Evolutionary conservation across 495 filamentous ascomycete species (phyloP).

Genomic region (Pseudotulostoma volvatum): DNA sequence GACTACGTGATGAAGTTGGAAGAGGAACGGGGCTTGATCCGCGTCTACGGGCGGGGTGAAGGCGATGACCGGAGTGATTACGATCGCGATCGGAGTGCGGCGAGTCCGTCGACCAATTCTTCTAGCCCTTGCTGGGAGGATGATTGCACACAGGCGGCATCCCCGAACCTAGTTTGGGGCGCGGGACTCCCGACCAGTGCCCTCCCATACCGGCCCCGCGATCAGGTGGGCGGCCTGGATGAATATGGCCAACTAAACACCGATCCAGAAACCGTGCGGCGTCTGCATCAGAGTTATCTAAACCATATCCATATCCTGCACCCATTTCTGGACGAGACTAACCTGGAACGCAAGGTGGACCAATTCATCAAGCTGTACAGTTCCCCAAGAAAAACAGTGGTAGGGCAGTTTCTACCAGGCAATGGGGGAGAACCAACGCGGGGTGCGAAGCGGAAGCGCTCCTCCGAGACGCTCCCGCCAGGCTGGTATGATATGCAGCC

Average conservation of each 20-base stretch:
- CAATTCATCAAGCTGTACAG: slow-evolving; percentile 32
- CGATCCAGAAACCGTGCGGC: slow-evolving; percentile 40
- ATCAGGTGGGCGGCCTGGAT: slow-evolving; percentile 35
- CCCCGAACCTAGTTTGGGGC: slow-evolving; percentile 22
- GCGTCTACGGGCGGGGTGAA: slow-evolving; percentile 66
- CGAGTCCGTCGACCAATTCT: slow-evolving; percentile 11
- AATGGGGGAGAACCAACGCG: slow-evolving; percentile 11
- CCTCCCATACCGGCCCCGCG: slow-evolving; percentile 3
- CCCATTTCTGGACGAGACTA: slow-evolving; percentile 54
- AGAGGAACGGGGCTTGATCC: slow-evolving; percentile 55
- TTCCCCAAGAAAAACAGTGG: slow-evolving; percentile 7
- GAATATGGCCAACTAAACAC: slow-evolving; percentile 48
- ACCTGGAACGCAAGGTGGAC: slow-evolving; percentile 32
- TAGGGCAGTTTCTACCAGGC: slow-evolving; percentile 7
- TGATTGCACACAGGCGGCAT: slow-evolving; percentile 10
- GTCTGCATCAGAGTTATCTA: slow-evolving; percentile 55
- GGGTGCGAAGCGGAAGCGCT: slow-evolving; percentile 29
- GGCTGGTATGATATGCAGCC: slow-evolving; percentile 11
- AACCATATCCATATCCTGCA: slow-evolving; percentile 75
- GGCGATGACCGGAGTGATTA: slow-evolving; percentile 36
- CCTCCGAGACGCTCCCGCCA: slow-evolving; percentile 13
- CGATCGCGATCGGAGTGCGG: slow-evolving; percentile 6
- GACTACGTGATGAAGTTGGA: slow-evolving; percentile 64
- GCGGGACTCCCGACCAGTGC: slow-evolving; percentile 12
- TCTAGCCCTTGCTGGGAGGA: slow-evolving; percentile 15